phyloP scores from a whole-genome alignment of 73 alveolate species.

The Paramecium biaurelia region DNA sequence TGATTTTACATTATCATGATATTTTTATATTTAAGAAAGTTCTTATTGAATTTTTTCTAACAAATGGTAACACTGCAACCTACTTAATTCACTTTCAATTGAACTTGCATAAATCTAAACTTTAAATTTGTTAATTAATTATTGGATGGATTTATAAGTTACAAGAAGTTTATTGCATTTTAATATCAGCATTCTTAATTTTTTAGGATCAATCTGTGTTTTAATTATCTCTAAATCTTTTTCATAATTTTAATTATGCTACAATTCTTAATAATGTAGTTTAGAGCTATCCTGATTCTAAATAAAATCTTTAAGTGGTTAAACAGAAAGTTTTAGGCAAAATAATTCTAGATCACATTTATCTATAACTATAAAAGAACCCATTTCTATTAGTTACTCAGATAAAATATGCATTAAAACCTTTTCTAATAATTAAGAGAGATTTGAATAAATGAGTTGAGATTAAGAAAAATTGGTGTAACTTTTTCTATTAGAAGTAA shows the following conservation, averaged over 20 bases:
- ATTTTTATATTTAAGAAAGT: not conserved
- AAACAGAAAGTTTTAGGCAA: not conserved
- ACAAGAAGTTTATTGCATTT: not conserved
- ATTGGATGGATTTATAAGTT: not conserved
- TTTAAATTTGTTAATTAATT: not conserved
- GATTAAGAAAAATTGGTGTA: not conserved
- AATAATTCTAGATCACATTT: not conserved
- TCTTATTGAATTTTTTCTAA: not conserved
- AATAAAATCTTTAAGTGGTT: not conserved
- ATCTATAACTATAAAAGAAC: not conserved
- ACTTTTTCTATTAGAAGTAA: not conserved
- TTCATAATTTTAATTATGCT: not conserved
- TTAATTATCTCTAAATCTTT: not conserved
- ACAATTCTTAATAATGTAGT: not conserved
- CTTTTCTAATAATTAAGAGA: not conserved
- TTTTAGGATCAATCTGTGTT: not conserved
- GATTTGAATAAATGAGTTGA: not conserved
- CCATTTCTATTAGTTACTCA: not conserved
- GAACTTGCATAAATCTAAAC: not conserved
- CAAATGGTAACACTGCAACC: not conserved
- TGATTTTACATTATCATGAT: not conserved
- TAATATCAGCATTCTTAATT: not conserved
- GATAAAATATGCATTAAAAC: not conserved
- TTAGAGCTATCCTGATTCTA: not conserved
- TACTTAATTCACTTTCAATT: not conserved